Base-by-base conservation (phyloP, 352 stramenopile genomes). In the Globisporangium parvum region DNA sequence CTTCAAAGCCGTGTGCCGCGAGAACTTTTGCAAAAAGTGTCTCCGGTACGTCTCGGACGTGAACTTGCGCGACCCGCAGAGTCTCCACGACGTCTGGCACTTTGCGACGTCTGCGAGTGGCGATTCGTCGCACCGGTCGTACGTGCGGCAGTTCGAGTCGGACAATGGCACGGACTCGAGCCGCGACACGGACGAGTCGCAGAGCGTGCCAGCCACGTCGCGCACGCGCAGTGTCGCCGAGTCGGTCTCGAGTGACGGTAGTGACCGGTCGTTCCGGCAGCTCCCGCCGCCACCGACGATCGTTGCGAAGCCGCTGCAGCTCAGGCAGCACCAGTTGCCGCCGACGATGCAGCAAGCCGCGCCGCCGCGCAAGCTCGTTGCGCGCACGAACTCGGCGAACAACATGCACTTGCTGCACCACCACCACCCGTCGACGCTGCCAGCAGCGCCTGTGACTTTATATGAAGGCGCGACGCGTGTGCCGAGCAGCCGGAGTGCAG, bases 21-120 rank as follows among this genome's bases (percentile, higher is more conserved):
- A 80, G 45, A 67, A 65, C 14, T 87, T 90, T 57, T 90, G 79
- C 67, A 87, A 85, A 52, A 81, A 81, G 53, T 90, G 79, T 51
- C 65, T 86, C 26, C 75, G 73, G 10, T 69, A 82, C 52, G 74
- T 87, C 54, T 66, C 77, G 31, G 71, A 87, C 51, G 71, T 87
- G 28, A 74, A 83, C 48, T 59, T 87, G 48, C 79, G 79, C 41
- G 71, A 82, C 39, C 73, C 75, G 4, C 62, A 79, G 47, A 71
- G 62, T 24, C 62, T 67, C 40, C 58, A 67, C 59, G 84, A 77
- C 59, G 62, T 66, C 23, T 70, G 65, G 39, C 62, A 77, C 46
- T 74, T 78, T 31, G 69, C 69, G 23, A 67, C 69, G 26, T 51
- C 62, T 20, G 73, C 66, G 12, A 66, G 74, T 57, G 57, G 44